Evolutionary conservation across 208 protist genomes (phyloP).

Genomic region (Leishmania turanica): DNA sequence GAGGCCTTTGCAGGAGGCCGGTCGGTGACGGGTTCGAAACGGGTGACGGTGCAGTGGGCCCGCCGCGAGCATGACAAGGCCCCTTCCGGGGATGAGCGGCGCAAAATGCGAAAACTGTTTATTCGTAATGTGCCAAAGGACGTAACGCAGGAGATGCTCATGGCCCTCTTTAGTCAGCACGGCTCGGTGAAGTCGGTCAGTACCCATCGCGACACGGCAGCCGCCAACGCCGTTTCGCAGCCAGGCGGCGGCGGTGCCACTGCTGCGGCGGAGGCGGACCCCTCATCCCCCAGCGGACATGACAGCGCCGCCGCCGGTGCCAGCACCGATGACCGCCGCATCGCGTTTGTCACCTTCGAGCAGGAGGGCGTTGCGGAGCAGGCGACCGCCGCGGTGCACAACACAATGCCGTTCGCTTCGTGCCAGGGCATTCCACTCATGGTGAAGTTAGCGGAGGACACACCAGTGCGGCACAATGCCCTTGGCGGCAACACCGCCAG

Average conservation of each 20-base stretch:
- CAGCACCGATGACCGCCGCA: slow-evolving; percentile 37
- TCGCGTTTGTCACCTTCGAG: slow-evolving; percentile 58
- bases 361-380: slow-evolving; percentile 52
- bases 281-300: neutral
- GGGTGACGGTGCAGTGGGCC: slow-evolving; percentile 72
- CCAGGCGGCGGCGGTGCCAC: neutral
- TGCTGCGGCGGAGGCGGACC: neutral
- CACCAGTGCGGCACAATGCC: slow-evolving; percentile 28
- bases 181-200: slow-evolving; percentile 56
- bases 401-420: slow-evolving; percentile 68
- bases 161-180: slow-evolving; percentile 45
- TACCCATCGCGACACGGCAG: slow-evolving; percentile 66
- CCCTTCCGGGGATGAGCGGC: slow-evolving; percentile 56
- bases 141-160: slow-evolving; percentile 45
- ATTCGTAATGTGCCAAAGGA: slow-evolving; percentile 81
- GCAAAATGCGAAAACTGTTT: slow-evolving; percentile 78
- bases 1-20: slow-evolving; percentile 21
- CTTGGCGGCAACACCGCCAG: neutral
- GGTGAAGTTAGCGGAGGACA: slow-evolving; percentile 83
- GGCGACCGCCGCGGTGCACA: slow-evolving; percentile 68
- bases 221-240: slow-evolving; percentile 29
- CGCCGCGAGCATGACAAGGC: slow-evolving; percentile 69
- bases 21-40: slow-evolving; percentile 10
- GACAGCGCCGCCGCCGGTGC: neutral
- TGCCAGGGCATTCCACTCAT: slow-evolving; percentile 74